phyloP scores from a whole-genome alignment of 2,329 filamentous ascomycete species.

The Penicillium decumbens region DNA sequence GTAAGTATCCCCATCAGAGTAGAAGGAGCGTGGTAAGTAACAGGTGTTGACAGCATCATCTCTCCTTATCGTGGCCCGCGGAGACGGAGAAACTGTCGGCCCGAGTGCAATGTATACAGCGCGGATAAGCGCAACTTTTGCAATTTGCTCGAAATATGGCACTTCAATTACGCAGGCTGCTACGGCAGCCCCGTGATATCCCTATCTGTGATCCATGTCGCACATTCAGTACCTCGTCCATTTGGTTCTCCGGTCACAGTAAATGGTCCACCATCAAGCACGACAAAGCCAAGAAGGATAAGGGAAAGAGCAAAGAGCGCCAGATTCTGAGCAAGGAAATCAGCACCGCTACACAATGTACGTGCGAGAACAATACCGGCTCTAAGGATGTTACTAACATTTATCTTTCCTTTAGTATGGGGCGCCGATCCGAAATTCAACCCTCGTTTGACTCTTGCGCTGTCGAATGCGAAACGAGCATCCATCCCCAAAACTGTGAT shows the following conservation, averaged over 20 bases:
- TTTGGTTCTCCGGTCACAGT: slow-evolving; percentile 66
- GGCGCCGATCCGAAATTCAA: slow-evolving; percentile 71
- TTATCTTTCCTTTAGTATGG: slow-evolving; percentile 52
- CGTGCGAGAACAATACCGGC: not conserved
- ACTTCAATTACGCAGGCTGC: slow-evolving; percentile 21
- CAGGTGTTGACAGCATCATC: slow-evolving; percentile 11
- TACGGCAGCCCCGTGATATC: slow-evolving; percentile 13
- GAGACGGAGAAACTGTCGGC: slow-evolving; percentile 31
- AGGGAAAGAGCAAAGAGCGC: slow-evolving; percentile 66
- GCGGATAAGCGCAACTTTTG: not conserved
- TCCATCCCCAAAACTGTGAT: slow-evolving; percentile 80
- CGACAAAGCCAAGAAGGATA: slow-evolving; percentile 82
- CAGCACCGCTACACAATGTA: slow-evolving; percentile 65
- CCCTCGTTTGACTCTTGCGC: slow-evolving; percentile 66
- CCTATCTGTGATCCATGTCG: slow-evolving; percentile 35
- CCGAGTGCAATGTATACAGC: slow-evolving; percentile 22
- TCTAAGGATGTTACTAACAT: slow-evolving; percentile 7
- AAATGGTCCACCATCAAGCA: slow-evolving; percentile 97
- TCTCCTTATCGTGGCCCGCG: slow-evolving; percentile 27
- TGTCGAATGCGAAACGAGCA: slow-evolving; percentile 75
- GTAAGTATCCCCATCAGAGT: slow-evolving; percentile 11
- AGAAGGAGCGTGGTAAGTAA: slow-evolving; percentile 2
- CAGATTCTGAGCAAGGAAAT: slow-evolving; percentile 67
- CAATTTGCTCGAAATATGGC: slow-evolving; percentile 19
- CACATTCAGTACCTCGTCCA: slow-evolving; percentile 46